Percentiles rank a stretch among this genome's conserved stretches.
phyloP scores from a whole-genome alignment of 768 basidiomycete genomes.

The Leccinellum luteum region DNA sequence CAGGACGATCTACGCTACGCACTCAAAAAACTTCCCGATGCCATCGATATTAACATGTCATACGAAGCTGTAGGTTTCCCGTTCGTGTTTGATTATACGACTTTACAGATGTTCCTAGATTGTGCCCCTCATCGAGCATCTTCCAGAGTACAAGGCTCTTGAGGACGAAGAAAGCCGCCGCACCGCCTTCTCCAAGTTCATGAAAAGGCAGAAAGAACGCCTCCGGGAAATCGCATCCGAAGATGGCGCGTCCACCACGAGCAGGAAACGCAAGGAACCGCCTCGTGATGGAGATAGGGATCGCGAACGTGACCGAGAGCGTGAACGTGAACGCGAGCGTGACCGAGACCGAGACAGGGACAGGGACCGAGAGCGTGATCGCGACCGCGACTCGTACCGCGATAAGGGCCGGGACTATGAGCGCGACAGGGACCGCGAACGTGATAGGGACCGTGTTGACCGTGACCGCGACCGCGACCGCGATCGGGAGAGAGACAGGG shows the following conservation, averaged over 20 bases:
- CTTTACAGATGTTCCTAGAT: constrained; percentile 40
- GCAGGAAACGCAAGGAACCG: constrained; percentile 79
- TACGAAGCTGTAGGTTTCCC: constrained; percentile 72
- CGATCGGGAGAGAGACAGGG: constrained; percentile 43
- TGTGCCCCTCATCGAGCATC: constrained; percentile 71
- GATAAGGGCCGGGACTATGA: constrained; percentile 37
- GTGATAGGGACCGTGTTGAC: constrained; percentile 40
- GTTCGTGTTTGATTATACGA: not conserved
- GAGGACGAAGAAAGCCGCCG: constrained; percentile 85
- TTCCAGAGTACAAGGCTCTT: constrained; percentile 84
- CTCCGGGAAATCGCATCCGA: constrained; percentile 75
- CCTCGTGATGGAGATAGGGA: constrained; percentile 47
- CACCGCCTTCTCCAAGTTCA: constrained; percentile 81
- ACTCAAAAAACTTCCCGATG: constrained; percentile 82
- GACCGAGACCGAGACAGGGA: too few relatives aligned
- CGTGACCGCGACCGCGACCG: constrained; percentile 43
- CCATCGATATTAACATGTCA: constrained; percentile 67
- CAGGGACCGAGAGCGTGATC: constrained; percentile 18
- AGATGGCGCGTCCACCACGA: constrained; percentile 77
- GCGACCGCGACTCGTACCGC: constrained; percentile 28
- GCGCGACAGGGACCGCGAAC: constrained; percentile 40
- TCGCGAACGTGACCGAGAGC: constrained; percentile 36
- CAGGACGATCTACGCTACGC: constrained; percentile 97
- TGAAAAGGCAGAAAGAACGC: constrained; percentile 91
- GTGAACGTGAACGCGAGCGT: constrained; percentile 28